Evolutionary conservation across 306 rosid genomes (phyloP), one percentile per base, ranked within the genome.

Genomic region (Cucurbita maxima): DNA sequence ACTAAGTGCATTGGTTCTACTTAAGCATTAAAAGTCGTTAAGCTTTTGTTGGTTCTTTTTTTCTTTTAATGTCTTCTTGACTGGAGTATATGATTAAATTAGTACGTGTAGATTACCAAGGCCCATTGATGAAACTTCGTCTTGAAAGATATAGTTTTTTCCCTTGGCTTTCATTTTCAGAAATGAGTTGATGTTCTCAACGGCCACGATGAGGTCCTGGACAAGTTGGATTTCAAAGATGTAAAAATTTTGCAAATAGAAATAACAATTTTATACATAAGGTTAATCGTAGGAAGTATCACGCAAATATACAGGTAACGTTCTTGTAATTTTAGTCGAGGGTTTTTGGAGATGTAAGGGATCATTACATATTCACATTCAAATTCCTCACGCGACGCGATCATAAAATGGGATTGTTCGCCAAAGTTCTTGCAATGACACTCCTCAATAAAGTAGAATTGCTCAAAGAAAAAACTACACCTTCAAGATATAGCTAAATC

Each of bases 151-250:
- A 80, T 81, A 86, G 81, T 82, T 76, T 70, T 83, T 53, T 79
- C 84, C 86, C 18, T 63, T 75, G 13, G 82, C 76, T 63, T 83
- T 85, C 82, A 80, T 80, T 76, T 79, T 81, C 74, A 87, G 85
- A 81, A 85, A 76, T 62, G 92, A 82, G 76, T 89, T 94, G 74
- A 94, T 86, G 85, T 94, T 94, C 76, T 90, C 94, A 72, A 85
- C 97, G 58, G 98, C 96, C 15, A 72, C 82, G 68, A 89, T 82
- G 62, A 94, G 81, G 75, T 90, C 97, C 97, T 90, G 76, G 71
- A 60, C 56, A 76, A 74, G 52, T 69, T 47, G 25, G 38, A 45
- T 12, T 69, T 18, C 43, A 25, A 48, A 48, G 20, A 47, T 47
- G 44, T 69, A 6, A 69, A 30, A 67, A 13, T 48, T 7, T 38